These are phyloP conservation scores for Chrysoporthe deuterocubensis DNA, from an alignment of 2,329 filamentous ascomycete genomes.

Conservation along the genomic window DNA sequence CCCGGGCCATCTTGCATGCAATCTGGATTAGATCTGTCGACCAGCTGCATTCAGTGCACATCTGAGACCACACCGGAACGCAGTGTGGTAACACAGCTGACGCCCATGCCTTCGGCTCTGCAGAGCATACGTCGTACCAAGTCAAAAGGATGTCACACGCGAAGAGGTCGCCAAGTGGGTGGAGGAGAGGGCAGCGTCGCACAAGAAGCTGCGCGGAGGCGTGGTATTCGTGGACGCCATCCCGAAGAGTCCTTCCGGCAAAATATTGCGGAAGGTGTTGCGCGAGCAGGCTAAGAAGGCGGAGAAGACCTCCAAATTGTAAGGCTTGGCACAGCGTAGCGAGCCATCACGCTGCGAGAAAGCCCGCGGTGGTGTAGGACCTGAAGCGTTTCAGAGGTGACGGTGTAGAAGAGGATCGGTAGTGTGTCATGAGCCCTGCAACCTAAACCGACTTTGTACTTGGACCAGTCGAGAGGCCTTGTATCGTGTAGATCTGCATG, in stretches of 20 bases:
- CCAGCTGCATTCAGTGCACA: neutral
- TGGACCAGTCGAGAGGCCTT: neutral
- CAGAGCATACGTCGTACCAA: constrained; percentile 34
- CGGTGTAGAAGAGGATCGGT: neutral
- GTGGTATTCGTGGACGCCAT: constrained; percentile 57
- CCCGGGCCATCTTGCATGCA: neutral
- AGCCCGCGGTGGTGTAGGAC: neutral
- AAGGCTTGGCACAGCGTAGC: neutral
- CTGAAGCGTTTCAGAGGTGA: neutral
- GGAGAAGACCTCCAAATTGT: constrained; percentile 33
- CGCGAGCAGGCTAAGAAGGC: constrained; percentile 48
- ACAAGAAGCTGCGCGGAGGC: constrained; percentile 42
- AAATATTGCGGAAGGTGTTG: constrained; percentile 63
- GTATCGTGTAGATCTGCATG: neutral
- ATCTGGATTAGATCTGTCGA: neutral
- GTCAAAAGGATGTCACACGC: constrained; percentile 29
- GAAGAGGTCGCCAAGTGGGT: constrained; percentile 34
- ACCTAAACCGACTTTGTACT: neutral
- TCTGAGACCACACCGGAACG: neutral
- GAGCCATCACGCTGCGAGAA: neutral
- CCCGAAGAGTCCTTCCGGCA: constrained; percentile 67
- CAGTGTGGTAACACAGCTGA: constrained; percentile 7
- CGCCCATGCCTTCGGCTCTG: constrained; percentile 1
- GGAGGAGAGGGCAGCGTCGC: constrained; percentile 32
- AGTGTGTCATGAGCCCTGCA: neutral